A percentile compares a stretch with the other conserved stretches of the same genome.
These are phyloP conservation scores for Solanum corneliomulleri DNA, from an alignment of 257 asterid genomes.

Conservation along the genomic window DNA sequence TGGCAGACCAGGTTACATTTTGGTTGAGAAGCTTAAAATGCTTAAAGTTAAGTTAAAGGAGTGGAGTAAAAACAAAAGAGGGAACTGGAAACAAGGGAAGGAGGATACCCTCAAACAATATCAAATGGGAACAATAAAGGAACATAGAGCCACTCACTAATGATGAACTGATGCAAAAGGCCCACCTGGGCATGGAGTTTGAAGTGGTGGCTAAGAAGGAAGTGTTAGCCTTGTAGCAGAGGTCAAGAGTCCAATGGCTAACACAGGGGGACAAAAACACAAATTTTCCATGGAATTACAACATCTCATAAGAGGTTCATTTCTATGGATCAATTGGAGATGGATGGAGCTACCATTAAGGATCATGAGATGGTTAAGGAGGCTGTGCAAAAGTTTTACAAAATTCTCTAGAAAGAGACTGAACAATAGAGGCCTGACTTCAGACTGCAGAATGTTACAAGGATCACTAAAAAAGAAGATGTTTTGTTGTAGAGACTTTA, in stretches of 20 bases:
- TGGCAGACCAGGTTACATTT: neutral
- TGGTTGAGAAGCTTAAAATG: neutral
- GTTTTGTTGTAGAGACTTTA: neutral
- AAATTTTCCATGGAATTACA: neutral
- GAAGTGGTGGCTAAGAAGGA: neutral
- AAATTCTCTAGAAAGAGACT: neutral
- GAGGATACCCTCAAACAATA: neutral
- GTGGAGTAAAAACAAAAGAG: neutral
- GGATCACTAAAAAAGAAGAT: neutral
- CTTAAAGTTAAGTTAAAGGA: neutral
- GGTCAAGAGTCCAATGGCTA: neutral
- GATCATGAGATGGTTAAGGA: neutral
- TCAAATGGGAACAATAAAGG: neutral
- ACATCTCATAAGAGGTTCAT: neutral
- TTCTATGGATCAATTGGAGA: neutral
- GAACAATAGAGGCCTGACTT: neutral
- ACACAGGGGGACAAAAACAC: neutral
- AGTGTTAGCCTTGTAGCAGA: neutral
- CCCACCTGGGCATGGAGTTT: neutral
- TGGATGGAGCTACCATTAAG: neutral
- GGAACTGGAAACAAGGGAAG: neutral
- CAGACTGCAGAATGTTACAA: neutral
- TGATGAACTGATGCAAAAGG: neutral
- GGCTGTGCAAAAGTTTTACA: neutral
- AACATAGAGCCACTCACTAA: neutral